Base-by-base conservation (phyloP, 2,329 filamentous ascomycete genomes). In the Xylaria sp. region DNA sequence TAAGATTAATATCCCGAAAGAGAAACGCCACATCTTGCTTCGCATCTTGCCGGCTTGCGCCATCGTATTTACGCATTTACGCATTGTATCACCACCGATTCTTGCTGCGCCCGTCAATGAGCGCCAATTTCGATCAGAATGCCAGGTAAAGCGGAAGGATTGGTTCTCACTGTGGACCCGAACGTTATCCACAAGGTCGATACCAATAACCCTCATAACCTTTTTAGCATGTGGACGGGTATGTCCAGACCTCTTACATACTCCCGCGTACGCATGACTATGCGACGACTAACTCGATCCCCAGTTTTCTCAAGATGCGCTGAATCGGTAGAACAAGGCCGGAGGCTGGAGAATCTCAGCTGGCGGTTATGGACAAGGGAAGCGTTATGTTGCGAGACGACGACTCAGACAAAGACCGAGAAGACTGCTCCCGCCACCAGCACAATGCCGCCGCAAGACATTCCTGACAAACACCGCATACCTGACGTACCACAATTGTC, bases 161-260 rank as follows among this genome's bases (percentile, higher is more conserved):
- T 95, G 77, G 92, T 98, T 79, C 86, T 98, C 78, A 94, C 93
- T 70, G 92, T 98, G 80, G 94, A 97, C 83, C 90, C 93, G 72
- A 93, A 91, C 78, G 91, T 95, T 74, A 94, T 99, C 80, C 93
- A 96, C 85, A 93, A 97, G 80, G 93, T 98, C 77, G 94, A 98
- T 82, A 97, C 95, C 1, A 88, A 91, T 73, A 97, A 97, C 80
- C 91, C 93, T 32, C 93, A 97, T 82, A 97, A 94, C 78, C 89
- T 98, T 60, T 97, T 96, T 83, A 94, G 93, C 84, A 97, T 98
- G 89, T 97, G 94, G 94, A 95, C 93, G 80, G 93, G 94, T 97
- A 83, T 87, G 92, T 60, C 66, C 70, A 48, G n/a, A 67, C 63
- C 41, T 34, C 30, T n/a, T 25, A 15, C 18, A n/a, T 30, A 52